Conservation (phyloP, 1,284 basidiomycete species). For the Ganoderma multipileum region DNA sequence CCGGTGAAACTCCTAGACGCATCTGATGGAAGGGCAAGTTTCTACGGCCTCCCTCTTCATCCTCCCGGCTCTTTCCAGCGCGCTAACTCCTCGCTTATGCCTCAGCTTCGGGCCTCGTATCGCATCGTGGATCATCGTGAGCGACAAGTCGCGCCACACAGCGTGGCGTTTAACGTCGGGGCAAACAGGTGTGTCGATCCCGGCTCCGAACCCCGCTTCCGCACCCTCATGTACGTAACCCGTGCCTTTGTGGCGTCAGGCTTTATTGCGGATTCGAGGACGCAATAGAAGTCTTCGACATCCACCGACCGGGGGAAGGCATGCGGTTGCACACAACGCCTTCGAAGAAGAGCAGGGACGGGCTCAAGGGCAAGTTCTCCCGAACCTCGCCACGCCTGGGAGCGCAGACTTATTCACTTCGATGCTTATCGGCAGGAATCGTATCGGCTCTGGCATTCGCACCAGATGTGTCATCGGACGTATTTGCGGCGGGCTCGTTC, state of each 20-base stretch:
- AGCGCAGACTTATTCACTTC: conserved; percentile 14
- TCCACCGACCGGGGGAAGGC: conserved; percentile 76
- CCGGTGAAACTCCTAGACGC: conserved; percentile 87
- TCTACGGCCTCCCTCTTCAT: neutral
- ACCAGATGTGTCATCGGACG: conserved; percentile 56
- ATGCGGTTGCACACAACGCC: conserved; percentile 77
- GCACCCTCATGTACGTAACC: conserved; percentile 19
- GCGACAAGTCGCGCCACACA: conserved; percentile 85
- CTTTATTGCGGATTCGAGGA: conserved; percentile 91
- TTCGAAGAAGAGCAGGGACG: conserved; percentile 81
- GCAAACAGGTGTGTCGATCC: conserved; percentile 63
- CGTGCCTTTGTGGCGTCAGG: conserved; percentile 48
- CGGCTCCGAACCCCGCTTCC: conserved; percentile 3
- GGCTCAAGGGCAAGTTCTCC: conserved; percentile 73
- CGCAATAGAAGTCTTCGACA: conserved; percentile 89
- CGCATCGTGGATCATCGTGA: conserved; percentile 91
- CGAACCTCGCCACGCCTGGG: neutral
- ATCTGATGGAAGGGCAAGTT: conserved; percentile 72
- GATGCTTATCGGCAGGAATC: conserved; percentile 63
- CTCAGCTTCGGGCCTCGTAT: conserved; percentile 88
- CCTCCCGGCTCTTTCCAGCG: conserved; percentile 9
- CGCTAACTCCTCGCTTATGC: conserved; percentile 1
- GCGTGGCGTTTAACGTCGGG: conserved; percentile 77
- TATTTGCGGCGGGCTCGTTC: conserved; percentile 79
- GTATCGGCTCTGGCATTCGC: conserved; percentile 85